Conservation (phyloP, 2,329 filamentous ascomycete species). For the Calonectria naviculata region DNA sequence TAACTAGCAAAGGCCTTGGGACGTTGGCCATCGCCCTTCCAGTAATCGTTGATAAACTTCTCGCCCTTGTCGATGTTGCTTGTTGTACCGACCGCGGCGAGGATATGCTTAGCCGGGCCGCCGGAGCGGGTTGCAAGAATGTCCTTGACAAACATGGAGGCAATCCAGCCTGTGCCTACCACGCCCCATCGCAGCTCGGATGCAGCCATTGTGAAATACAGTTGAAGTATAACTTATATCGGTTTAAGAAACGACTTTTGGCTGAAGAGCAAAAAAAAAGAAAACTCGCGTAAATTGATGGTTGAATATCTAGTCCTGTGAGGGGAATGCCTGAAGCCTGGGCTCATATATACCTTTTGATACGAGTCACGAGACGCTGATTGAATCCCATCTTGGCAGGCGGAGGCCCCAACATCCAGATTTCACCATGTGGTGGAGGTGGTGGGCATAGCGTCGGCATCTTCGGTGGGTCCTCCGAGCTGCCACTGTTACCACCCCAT, state of each 20-base stretch:
- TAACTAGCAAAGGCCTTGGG: conserved; percentile 49
- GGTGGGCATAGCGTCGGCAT: background rate
- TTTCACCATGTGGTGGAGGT: background rate
- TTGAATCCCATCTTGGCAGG: background rate
- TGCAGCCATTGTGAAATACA: conserved; percentile 1
- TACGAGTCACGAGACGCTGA: background rate
- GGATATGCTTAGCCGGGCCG: conserved; percentile 9
- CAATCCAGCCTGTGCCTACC: conserved; percentile 19
- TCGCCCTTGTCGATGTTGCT: conserved; percentile 11
- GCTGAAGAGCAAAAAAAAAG: too few species aligned
- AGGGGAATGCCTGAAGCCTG: background rate
- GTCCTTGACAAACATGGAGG: conserved; percentile 12
- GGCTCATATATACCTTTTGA: background rate
- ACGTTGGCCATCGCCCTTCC: conserved; percentile 14
- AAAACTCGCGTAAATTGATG: background rate
- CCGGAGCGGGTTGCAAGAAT: conserved; percentile 10
- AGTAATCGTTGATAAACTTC: conserved; percentile 12
- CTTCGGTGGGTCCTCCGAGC: background rate
- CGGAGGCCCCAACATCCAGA: background rate
- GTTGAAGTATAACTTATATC: background rate
- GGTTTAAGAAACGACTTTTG: too few species aligned
- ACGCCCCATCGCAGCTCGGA: conserved; percentile 13
- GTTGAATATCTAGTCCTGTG: background rate
- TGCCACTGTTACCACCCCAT: background rate
- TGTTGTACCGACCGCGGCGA: conserved; percentile 7